phyloP scores from a whole-genome alignment of 1,284 basidiomycete genomes.

The Exobasidium rhododendri region DNA sequence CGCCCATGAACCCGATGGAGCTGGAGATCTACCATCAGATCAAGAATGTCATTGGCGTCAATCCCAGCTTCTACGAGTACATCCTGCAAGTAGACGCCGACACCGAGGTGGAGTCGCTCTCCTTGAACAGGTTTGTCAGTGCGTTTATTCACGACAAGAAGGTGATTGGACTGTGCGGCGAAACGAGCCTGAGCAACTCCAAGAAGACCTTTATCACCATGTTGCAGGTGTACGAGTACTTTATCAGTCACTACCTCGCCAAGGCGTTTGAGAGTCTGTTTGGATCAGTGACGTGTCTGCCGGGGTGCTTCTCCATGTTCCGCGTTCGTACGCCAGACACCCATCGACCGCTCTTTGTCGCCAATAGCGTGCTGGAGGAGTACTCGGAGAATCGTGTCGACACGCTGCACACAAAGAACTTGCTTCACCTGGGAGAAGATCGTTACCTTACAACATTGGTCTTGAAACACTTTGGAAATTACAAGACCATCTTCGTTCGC shows the following conservation, averaged over 20 bases:
- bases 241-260: slow-evolving; percentile 69
- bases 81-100: slow-evolving; percentile 95
- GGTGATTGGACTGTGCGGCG: slow-evolving; percentile 85
- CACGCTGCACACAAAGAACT: slow-evolving; percentile 82
- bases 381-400: slow-evolving; percentile 96
- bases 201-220: slow-evolving; percentile 93
- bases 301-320: slow-evolving; percentile 61
- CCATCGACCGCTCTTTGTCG: slow-evolving; percentile 58
- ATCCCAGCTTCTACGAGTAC: slow-evolving; percentile 97
- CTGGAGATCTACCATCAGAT: slow-evolving; percentile 98
- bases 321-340: slow-evolving; percentile 52
- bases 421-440: slow-evolving; percentile 95
- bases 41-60: slow-evolving; percentile 98
- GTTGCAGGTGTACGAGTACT: slow-evolving; percentile 73
- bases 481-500: slow-evolving; percentile 86
- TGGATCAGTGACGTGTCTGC: slow-evolving; percentile 95
- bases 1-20: slow-evolving; percentile 93
- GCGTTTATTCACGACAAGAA: slow-evolving; percentile 85
- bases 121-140: slow-evolving; percentile 83
- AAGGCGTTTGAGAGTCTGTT: slow-evolving; percentile 97
- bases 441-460: slow-evolving; percentile 93
- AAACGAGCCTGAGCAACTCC: slow-evolving; percentile 82
- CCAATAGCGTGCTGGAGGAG: slow-evolving; percentile 83
- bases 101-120: slow-evolving; percentile 76
- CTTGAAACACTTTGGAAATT: slow-evolving; percentile 64